Conservation (phyloP, 73 alveolate genomes). For the Paramecium bursaria region DNA sequence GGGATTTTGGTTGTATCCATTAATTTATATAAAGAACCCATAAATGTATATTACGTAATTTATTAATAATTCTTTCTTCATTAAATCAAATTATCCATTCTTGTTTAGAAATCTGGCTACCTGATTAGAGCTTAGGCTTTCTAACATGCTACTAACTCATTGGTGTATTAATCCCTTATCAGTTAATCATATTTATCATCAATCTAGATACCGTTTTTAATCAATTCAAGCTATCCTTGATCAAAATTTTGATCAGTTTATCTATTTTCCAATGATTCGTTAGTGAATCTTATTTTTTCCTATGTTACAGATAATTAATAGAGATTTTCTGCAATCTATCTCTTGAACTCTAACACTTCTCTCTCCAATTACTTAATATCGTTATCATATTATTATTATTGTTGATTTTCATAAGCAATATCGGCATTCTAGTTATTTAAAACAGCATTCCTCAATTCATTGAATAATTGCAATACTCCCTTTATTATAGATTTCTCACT, state of each 20-base stretch:
- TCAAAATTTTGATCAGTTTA: neutral
- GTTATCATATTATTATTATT: neutral
- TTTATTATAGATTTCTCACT: no score
- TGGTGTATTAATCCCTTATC: neutral
- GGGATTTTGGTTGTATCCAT: no score
- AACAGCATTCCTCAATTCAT: no score
- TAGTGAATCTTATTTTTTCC: neutral
- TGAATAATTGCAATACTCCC: no score
- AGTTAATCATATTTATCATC: neutral
- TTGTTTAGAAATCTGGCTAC: neutral
- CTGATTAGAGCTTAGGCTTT: neutral
- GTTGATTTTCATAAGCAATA: no score
- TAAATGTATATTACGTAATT: no score
- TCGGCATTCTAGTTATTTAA: no score
- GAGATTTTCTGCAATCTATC: neutral
- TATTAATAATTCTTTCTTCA: no score
- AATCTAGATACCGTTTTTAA: neutral
- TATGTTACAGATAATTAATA: neutral
- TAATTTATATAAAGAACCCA: no score
- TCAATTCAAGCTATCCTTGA: no score
- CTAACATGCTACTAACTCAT: neutral
- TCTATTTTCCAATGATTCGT: neutral
- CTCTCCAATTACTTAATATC: neutral
- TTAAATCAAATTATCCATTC: neutral
- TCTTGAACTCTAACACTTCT: neutral